Evolutionary conservation across 2,329 filamentous ascomycete genomes (phyloP).

Genomic region (Xylariomycetidae sp.): DNA sequence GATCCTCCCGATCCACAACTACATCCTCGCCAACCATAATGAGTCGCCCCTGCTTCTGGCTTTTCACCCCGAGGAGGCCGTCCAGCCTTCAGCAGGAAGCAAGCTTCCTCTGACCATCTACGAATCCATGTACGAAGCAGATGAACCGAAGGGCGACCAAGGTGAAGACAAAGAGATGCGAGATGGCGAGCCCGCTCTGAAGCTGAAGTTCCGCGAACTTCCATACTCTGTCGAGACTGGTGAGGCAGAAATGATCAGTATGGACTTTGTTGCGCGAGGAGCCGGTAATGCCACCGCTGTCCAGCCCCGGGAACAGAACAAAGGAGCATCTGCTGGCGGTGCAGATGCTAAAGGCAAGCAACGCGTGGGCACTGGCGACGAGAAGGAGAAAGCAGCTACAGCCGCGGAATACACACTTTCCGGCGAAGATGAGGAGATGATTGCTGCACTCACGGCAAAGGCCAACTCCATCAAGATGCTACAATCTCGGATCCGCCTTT

Average conservation of each 20-base stretch:
- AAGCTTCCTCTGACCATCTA: slow-evolving; percentile 88
- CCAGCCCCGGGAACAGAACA: slow-evolving; percentile 30
- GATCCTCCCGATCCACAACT: slow-evolving; percentile 70
- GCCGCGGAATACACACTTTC: slow-evolving; percentile 43
- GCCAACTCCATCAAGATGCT: slow-evolving; percentile 93
- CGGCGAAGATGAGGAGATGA: slow-evolving; percentile 54
- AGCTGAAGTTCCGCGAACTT: slow-evolving; percentile 74
- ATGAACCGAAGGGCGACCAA: slow-evolving; percentile 44
- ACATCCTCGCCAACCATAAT: slow-evolving; percentile 69
- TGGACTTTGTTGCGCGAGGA: slow-evolving; percentile 85
- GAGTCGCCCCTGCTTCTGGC: slow-evolving; percentile 83
- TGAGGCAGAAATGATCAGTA: slow-evolving; percentile 95
- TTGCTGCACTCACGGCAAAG: slow-evolving; percentile 71
- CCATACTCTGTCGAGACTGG: slow-evolving; percentile 87
- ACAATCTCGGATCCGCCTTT: slow-evolving; percentile 65
- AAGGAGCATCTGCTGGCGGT: slow-evolving; percentile 35
- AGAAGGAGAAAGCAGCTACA: slow-evolving; percentile 20
- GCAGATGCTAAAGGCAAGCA: slow-evolving; percentile 51
- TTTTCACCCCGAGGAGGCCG: slow-evolving; percentile 66
- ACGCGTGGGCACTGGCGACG: slow-evolving; percentile 29
- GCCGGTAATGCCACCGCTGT: slow-evolving; percentile 72
- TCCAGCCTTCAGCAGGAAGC: slow-evolving; percentile 56
- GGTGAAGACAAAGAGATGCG: slow-evolving; percentile 68
- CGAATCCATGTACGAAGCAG: slow-evolving; percentile 75
- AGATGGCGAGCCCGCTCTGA: slow-evolving; percentile 50